Evolutionary conservation across 23 red algal genomes (phyloP).

Genomic region (Gracilaria caudata): DNA sequence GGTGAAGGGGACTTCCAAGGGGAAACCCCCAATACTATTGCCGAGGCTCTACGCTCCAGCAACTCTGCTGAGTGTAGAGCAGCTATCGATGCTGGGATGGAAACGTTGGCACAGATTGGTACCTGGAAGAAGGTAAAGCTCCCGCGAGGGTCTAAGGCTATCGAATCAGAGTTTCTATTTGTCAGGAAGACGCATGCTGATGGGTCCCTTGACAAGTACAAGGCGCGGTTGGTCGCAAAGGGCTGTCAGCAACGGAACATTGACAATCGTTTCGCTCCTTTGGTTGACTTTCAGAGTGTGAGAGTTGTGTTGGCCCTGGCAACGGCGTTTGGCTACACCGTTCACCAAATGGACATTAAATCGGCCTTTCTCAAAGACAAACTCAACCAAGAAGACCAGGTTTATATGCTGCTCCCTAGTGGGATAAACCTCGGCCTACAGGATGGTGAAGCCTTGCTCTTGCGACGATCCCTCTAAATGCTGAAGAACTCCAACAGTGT

Average conservation of each 20-base stretch:
- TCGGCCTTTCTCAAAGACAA: slow-evolving; percentile 5
- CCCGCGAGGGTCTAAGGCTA: background rate
- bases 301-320: background rate
- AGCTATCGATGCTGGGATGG: background rate
- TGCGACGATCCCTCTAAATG: background rate
- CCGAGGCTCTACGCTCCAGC: background rate
- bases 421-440: background rate
- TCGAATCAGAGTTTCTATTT: background rate
- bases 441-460: slow-evolving; percentile 3
- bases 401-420: slow-evolving; percentile 15
- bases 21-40: background rate
- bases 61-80: background rate
- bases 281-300: background rate
- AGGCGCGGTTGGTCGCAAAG: slow-evolving; percentile 24
- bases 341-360: slow-evolving; percentile 32
- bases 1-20: background rate
- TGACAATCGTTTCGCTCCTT: slow-evolving; percentile 9
- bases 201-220: background rate
- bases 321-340: background rate
- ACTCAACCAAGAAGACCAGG: background rate
- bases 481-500: slow-evolving; percentile 10
- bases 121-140: background rate
- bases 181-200: background rate
- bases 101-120: background rate
- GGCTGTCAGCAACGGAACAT: slow-evolving; percentile 15